These are phyloP conservation scores for Mucor saturninus DNA, from an alignment of 371 early-diverging fungal genomes.

Conservation along the genomic window DNA sequence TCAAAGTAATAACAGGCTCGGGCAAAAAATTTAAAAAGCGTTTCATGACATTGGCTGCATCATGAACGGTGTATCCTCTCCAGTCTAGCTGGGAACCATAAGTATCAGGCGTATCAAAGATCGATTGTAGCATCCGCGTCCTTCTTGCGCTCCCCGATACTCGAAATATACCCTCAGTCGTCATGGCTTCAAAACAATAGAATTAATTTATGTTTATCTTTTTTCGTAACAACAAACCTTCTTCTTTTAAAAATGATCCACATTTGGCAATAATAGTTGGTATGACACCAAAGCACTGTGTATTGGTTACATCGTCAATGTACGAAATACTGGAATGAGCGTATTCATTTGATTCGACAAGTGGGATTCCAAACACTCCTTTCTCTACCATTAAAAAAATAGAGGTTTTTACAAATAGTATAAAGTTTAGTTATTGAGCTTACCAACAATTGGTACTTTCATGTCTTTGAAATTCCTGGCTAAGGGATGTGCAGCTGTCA, in stretches of 20 bases:
- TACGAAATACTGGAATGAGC: slow-evolving; percentile 47
- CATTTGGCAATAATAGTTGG: slow-evolving; percentile 62
- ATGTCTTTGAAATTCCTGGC: slow-evolving; percentile 38
- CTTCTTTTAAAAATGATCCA: slow-evolving; percentile 57
- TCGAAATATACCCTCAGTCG: slow-evolving; percentile 63
- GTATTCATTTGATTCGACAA: slow-evolving; percentile 41
- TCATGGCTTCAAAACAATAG: slow-evolving; percentile 27
- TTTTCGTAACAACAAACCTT: slow-evolving; percentile 37
- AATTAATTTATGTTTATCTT: neutral
- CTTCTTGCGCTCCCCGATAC: slow-evolving; percentile 65
- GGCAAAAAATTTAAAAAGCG: slow-evolving; percentile 66
- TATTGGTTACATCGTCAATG: slow-evolving; percentile 33
- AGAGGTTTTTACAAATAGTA: neutral
- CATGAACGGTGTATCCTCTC: slow-evolving; percentile 63
- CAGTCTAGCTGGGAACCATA: slow-evolving; percentile 62
- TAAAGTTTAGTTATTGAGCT: neutral
- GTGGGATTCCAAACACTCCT: slow-evolving; percentile 41
- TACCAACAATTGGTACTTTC: slow-evolving; percentile 38
- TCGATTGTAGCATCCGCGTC: slow-evolving; percentile 55
- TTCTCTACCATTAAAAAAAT: slow-evolving; percentile 19
- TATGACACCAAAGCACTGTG: slow-evolving; percentile 50
- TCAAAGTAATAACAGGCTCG: slow-evolving; percentile 62
- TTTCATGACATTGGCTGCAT: slow-evolving; percentile 67
- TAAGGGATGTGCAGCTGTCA: slow-evolving; percentile 37
- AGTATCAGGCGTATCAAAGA: slow-evolving; percentile 61